Percentiles rank a stretch among this genome's conserved stretches.
Conservation (phyloP, 805 yeast genomes). For the Hanseniaspora valbyensis region DNA sequence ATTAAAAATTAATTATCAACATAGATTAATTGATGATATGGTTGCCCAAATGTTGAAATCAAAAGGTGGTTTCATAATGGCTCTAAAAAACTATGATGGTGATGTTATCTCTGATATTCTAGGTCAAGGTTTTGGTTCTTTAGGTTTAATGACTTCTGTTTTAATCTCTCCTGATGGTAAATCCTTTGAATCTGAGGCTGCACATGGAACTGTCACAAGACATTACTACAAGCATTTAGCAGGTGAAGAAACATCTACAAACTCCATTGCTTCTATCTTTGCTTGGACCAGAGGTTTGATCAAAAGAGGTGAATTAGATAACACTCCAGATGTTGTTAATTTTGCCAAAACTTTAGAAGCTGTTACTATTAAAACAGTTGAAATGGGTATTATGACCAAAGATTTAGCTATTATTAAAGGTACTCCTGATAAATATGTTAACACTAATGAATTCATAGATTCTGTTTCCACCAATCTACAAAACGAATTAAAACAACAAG, state of each 20-base stretch:
- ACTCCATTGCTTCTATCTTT: constrained; percentile 74
- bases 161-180: constrained; percentile 77
- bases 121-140: constrained; percentile 78
- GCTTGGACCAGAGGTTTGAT: constrained; percentile 81
- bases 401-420: constrained; percentile 69
- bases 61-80: constrained; percentile 70
- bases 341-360: constrained; percentile 57
- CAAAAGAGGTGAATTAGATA: constrained; percentile 69
- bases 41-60: constrained; percentile 83
- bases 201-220: constrained; percentile 82
- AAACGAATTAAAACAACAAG: constrained; percentile 16
- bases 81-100: constrained; percentile 76
- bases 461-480: constrained; percentile 58
- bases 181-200: constrained; percentile 78
- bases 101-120: constrained; percentile 79
- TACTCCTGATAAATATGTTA: constrained; percentile 51
- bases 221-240: constrained; percentile 73
- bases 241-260: constrained; percentile 74
- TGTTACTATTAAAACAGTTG: constrained; percentile 63
- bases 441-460: constrained; percentile 65
- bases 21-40: constrained; percentile 77
- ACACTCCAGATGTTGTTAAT: constrained; percentile 55
- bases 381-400: constrained; percentile 65
- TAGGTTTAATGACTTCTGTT: constrained; percentile 76
- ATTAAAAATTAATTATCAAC: constrained; percentile 60